Conservation (phyloP, 495 filamentous ascomycete species). For the Wilcoxina mikolae region DNA sequence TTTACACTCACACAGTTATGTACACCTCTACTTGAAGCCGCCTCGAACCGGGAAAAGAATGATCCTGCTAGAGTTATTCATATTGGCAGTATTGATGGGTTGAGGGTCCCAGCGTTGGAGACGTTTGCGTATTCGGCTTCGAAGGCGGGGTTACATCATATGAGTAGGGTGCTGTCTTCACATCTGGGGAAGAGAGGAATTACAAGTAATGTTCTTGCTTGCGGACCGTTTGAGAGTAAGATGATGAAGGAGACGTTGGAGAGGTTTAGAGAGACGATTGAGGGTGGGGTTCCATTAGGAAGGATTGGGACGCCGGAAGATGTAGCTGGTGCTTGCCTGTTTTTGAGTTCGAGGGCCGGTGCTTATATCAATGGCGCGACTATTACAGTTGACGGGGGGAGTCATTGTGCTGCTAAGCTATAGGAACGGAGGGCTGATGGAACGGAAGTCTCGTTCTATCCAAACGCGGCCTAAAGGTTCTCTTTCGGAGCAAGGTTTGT, state of each 20-base stretch:
- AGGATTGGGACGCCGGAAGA: constrained; percentile 58
- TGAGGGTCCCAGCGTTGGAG: constrained; percentile 50
- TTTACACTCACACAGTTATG: constrained; percentile 64
- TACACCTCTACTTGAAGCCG: constrained; percentile 51
- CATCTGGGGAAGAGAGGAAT: constrained; percentile 56
- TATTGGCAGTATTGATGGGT: constrained; percentile 57
- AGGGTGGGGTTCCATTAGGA: constrained; percentile 48
- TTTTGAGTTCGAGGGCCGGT: constrained; percentile 54
- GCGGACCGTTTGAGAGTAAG: constrained; percentile 66
- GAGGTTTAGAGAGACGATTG: constrained; percentile 46
- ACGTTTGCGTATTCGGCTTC: constrained; percentile 58
- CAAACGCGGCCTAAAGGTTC: too few relatives aligned
- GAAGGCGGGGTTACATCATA: constrained; percentile 61
- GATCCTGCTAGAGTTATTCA: constrained; percentile 57
- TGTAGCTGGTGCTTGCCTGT: constrained; percentile 62
- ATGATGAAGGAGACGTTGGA: constrained; percentile 67
- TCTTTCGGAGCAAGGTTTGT: too few relatives aligned
- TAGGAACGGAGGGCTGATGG: too few relatives aligned
- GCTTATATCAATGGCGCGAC: constrained; percentile 64
- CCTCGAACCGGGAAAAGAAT: constrained; percentile 12
- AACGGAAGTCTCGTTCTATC: too few relatives aligned
- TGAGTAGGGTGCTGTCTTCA: constrained; percentile 55
- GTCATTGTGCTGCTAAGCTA: constrained; percentile 39
- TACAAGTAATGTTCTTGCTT: constrained; percentile 61
- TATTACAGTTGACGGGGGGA: constrained; percentile 59